Base-by-base conservation (phyloP, 306 rosid genomes). In the Coriaria nepalensis region DNA sequence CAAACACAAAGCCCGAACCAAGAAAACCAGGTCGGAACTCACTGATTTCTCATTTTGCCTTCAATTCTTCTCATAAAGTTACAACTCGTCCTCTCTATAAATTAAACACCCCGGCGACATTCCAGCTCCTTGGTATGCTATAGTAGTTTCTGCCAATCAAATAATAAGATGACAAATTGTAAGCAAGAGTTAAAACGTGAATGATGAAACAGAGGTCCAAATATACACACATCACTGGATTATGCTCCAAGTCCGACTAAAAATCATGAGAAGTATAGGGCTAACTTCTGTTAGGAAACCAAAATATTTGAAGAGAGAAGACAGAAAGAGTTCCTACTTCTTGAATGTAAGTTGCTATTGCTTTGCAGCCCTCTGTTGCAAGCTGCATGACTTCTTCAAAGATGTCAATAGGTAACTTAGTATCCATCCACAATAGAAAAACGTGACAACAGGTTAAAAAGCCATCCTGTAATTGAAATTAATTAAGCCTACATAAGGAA, bases 281-380 rank as follows among this genome's bases (percentile, higher is more conserved):
- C 37, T 6, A 42, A 48, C 7, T 44, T 40, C 35, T n/a, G 52
- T 29, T 40, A 8, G 35, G 44, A 39, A 13, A 38, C 36, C 10
- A 45, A 12, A 6, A 12, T 13, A 20, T 29, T 45, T 8, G 13
- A 45, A 33, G 20, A 4, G 15, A 14, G 15, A 12, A 36, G 14
- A 12, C 4, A 20, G 9, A 12, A 36, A 6, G 13, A 37, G 13
- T 56, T 56, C 83, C 70, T 73, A 81, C 95, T 56, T 90, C 84
- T 60, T 77, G 60, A 6, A 84, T 64, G 61, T 81, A 77, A 47
- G 65, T 85, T 35, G 95, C 97, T 53, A 88, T 73, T 15, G 93
- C 93, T 69, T 90, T 90, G 86, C 95, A 90, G 57, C 97, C 97
- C 67, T 90, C 90, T 6, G 63, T 74, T 55, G 90, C 84, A 56